Percentiles rank a stretch among this genome's conserved stretches.
Conservation (phyloP, 108 stramenopile species). For the Pseudonitzschia pungens region DNA sequence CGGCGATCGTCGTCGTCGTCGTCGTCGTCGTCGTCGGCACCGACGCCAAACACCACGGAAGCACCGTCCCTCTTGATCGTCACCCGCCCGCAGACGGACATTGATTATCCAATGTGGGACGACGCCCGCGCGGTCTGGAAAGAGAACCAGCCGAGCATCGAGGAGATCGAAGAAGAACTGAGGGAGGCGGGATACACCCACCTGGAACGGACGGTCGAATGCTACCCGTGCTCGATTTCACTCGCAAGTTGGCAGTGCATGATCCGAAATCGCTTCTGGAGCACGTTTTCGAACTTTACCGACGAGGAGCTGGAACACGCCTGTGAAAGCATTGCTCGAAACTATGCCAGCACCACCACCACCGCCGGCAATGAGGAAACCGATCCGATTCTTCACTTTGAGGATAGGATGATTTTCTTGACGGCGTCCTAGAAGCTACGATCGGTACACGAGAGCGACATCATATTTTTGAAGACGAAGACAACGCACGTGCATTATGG, state of each 20-base stretch:
- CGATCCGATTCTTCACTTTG: constrained; percentile 44
- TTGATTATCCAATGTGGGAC: constrained; percentile 74
- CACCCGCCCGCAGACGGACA: constrained; percentile 59
- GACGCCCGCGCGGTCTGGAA: constrained; percentile 61
- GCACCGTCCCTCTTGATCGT: constrained; percentile 49
- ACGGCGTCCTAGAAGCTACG: constrained; percentile 31
- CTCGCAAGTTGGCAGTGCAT: constrained; percentile 50
- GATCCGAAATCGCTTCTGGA: constrained; percentile 64
- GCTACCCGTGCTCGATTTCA: constrained; percentile 45
- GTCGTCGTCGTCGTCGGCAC: not conserved
- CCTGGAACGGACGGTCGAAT: constrained; percentile 35
- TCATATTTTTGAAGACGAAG: too few species aligned
- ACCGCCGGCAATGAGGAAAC: constrained; percentile 36
- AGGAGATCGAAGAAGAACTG: constrained; percentile 41
- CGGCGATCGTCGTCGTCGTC: not conserved
- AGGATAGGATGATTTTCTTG: constrained; percentile 67
- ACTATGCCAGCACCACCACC: constrained; percentile 14
- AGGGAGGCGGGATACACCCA: constrained; percentile 50
- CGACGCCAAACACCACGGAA: not conserved
- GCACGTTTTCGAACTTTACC: constrained; percentile 67
- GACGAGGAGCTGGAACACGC: constrained; percentile 54
- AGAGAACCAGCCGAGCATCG: constrained; percentile 49
- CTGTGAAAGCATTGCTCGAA: constrained; percentile 33
- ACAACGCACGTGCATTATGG: too few species aligned
- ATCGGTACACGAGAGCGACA: too few species aligned